A percentile compares a stretch with the other conserved stretches of the same genome.
Evolutionary conservation across 176 grass and related monocot species (phyloP).

Genomic region (Oryza coarctata): DNA sequence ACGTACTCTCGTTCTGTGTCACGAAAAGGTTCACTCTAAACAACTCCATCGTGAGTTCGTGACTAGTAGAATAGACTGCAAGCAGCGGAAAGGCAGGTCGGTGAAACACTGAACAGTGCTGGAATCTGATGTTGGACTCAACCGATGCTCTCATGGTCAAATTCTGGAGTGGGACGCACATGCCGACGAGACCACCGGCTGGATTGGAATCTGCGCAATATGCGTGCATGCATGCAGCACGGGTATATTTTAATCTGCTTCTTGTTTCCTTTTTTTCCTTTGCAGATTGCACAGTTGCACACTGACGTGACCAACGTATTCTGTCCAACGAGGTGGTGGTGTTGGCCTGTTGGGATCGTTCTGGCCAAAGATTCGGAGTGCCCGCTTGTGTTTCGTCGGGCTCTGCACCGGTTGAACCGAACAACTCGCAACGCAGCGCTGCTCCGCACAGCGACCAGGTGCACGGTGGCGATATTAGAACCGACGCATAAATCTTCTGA

Average conservation of each 20-base stretch:
- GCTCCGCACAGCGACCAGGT: background rate
- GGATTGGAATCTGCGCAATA: background rate
- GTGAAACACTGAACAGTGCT: background rate
- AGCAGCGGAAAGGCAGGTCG: background rate
- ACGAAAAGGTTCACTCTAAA: conserved; percentile 13
- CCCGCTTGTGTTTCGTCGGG: background rate
- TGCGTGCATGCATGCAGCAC: background rate
- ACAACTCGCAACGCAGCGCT: background rate
- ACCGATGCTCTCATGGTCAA: background rate
- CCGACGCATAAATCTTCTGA: no score
- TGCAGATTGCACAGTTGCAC: background rate
- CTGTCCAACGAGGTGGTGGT: background rate
- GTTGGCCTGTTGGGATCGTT: background rate
- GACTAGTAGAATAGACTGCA: background rate
- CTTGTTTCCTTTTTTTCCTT: background rate
- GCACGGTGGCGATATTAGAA: background rate
- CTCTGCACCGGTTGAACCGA: background rate
- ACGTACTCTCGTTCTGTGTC: background rate
- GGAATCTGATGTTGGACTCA: background rate
- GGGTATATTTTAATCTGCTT: background rate
- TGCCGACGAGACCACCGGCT: background rate
- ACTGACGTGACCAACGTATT: background rate
- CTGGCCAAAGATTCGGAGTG: background rate
- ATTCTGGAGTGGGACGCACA: background rate
- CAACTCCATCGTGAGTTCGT: background rate